These are phyloP conservation scores for Leccinum obscurum DNA, from an alignment of 768 basidiomycete species.

Conservation along the genomic window DNA sequence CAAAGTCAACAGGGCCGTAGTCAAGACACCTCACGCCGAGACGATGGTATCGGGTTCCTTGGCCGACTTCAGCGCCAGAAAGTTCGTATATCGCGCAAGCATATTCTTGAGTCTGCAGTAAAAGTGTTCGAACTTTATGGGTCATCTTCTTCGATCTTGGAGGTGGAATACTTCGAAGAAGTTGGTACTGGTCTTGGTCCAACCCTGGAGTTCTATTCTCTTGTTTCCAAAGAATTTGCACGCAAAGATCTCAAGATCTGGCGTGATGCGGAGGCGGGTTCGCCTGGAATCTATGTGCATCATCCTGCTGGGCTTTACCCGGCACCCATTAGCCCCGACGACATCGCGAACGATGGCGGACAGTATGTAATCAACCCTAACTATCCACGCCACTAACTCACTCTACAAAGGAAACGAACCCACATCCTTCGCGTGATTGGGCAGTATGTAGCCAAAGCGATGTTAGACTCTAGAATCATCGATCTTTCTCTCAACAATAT, in stretches of 20 bases:
- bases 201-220: constrained; percentile 97
- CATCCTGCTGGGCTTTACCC: constrained; percentile 90
- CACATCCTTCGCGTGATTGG: constrained; percentile 90
- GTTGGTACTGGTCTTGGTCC: constrained; percentile 97
- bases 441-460: constrained; percentile 95
- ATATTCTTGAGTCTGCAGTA: constrained; percentile 92
- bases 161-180: constrained; percentile 99
- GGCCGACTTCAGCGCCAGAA: constrained; percentile 94
- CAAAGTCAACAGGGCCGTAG: constrained; percentile 82
- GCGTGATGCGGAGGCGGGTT: constrained; percentile 76
- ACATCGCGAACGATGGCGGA: constrained; percentile 70
- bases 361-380: constrained; percentile 49
- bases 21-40: constrained; percentile 77
- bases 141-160: constrained; percentile 88
- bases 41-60: constrained; percentile 90
- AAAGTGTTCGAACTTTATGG: constrained; percentile 98
- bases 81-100: constrained; percentile 92
- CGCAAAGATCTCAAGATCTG: constrained; percentile 86
- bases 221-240: constrained; percentile 95
- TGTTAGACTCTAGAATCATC: constrained; percentile 96
- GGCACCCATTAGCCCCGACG: constrained; percentile 70
- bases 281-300: constrained; percentile 57
- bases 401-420: constrained; percentile 63
- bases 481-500: constrained; percentile 93
- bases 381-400: neutral